These are phyloP conservation scores for Trichophyton rubrum DNA, from an alignment of 2,329 filamentous ascomycete species.

Conservation along the genomic window DNA sequence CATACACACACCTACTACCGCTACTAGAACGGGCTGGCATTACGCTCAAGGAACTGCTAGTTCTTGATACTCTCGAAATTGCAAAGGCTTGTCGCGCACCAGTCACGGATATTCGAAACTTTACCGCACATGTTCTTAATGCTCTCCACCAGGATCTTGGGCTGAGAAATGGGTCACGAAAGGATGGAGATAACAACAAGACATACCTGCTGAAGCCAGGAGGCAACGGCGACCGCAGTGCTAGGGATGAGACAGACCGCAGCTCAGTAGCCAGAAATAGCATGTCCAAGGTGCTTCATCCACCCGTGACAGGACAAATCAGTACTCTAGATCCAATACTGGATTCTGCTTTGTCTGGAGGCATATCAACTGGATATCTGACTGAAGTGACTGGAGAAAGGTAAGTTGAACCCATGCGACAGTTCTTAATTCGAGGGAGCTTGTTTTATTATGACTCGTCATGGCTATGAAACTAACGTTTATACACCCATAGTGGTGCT, in stretches of 20 bases:
- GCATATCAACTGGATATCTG: slow-evolving; percentile 67
- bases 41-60: slow-evolving; percentile 72
- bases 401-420: slow-evolving; percentile 26
- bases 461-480: not conserved
- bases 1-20: slow-evolving; percentile 62
- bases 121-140: slow-evolving; percentile 54
- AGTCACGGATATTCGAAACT: slow-evolving; percentile 62
- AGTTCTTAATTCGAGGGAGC: too few species aligned
- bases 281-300: not conserved
- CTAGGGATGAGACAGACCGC: not conserved
- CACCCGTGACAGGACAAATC: slow-evolving; percentile 42
- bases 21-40: slow-evolving; percentile 66
- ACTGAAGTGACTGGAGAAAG: slow-evolving; percentile 89
- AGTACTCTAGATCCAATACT: slow-evolving; percentile 67
- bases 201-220: not conserved
- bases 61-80: slow-evolving; percentile 68
- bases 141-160: slow-evolving; percentile 54
- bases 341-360: slow-evolving; percentile 61
- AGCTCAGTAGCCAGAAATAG: not conserved
- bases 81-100: slow-evolving; percentile 76
- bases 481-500: slow-evolving; percentile 47
- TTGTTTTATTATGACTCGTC: not conserved
- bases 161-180: slow-evolving; percentile 17
- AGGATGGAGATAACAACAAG: slow-evolving; percentile 11
- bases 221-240: not conserved